Base-by-base conservation (phyloP, 768 basidiomycete genomes). In the Amanita jacksonii region DNA sequence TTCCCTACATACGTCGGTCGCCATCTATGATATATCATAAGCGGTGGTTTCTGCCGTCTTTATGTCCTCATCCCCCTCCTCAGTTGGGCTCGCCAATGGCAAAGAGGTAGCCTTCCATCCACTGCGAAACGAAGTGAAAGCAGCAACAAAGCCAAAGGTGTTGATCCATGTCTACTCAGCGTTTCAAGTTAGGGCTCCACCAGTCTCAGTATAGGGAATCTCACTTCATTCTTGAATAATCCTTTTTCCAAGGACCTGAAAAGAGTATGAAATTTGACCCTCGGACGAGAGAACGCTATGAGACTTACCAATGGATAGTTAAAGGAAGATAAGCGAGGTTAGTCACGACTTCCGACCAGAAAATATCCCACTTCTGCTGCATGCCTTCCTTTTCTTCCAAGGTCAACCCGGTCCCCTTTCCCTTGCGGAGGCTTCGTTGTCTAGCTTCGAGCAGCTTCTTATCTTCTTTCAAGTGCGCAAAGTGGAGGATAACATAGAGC, bases 301-400 rank as follows among this genome's bases (percentile, higher is more conserved):
- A n/a, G n/a, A 38, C 74, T 43, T 51, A 87, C 90, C 88, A 91
- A 57, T 94, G 91, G 45, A 89, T 60, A 2, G 89, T 85, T 39
- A 87, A 59, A 3, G 89, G 91, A n/a, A 90, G 62, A 56, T 88
- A 85, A 19, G 77, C 77, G 6, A 82, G 49, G 55, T 90, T 90
- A 38, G 77, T 75, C 10, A 85, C 58, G 8, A 84, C 57, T 48
- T 89, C 86, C 40, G 76, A 81, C 73, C 77, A 78, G 43, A 79
- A 76, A 12, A 80, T 73, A 50, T 74, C 72, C 77, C 81, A 80
- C 50, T 79, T 65, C 45, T 76, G 66, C 18, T 57, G 49, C 16
- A 87, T 57, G 40, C 83, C 80, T 28, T 62, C 63, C 48, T 70
- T 76, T 51, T 85, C 81, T 19, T 65, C 62, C 1, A 54, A 56